Evolutionary conservation across 129 eudicot species (phyloP).

Genomic region (Chrysanthemum lavandulifolium): DNA sequence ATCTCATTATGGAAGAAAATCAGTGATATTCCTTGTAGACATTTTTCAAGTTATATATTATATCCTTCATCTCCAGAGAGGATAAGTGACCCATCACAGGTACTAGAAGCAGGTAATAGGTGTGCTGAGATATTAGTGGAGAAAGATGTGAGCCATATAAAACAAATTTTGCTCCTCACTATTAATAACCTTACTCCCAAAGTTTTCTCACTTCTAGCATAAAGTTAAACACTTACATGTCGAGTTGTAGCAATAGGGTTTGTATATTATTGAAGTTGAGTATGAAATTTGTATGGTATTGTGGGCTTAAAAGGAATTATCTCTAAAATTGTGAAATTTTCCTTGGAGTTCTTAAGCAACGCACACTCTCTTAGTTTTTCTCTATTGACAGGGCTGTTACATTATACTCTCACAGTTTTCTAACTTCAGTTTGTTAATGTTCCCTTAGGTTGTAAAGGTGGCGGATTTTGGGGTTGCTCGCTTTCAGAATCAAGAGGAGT

Average conservation of each 20-base stretch:
- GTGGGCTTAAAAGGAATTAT: not conserved
- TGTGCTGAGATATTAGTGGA: too few species aligned
- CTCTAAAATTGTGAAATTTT: not conserved
- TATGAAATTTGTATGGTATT: not conserved
- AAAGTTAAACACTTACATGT: not conserved
- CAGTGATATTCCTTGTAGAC: too few species aligned
- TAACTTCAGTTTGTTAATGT: constrained; percentile 1
- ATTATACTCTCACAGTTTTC: not conserved
- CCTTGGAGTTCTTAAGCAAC: not conserved
- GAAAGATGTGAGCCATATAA: too few species aligned
- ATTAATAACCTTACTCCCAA: not conserved
- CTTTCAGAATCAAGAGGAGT: constrained; percentile 74
- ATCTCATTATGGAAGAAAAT: too few species aligned
- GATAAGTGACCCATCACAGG: too few species aligned
- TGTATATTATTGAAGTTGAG: not conserved
- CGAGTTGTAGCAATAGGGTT: not conserved
- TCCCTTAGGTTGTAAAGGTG: constrained; percentile 83
- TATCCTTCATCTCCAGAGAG: too few species aligned
- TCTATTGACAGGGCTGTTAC: constrained; percentile 8
- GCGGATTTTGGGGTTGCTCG: constrained; percentile 99
- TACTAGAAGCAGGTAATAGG: too few species aligned
- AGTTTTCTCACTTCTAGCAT: not conserved
- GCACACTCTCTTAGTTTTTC: not conserved
- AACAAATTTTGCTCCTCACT: not conserved
- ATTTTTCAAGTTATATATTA: too few species aligned